These are phyloP conservation scores for Tremellales sp. DNA, from an alignment of 1,284 basidiomycete genomes.

Conservation along the genomic window DNA sequence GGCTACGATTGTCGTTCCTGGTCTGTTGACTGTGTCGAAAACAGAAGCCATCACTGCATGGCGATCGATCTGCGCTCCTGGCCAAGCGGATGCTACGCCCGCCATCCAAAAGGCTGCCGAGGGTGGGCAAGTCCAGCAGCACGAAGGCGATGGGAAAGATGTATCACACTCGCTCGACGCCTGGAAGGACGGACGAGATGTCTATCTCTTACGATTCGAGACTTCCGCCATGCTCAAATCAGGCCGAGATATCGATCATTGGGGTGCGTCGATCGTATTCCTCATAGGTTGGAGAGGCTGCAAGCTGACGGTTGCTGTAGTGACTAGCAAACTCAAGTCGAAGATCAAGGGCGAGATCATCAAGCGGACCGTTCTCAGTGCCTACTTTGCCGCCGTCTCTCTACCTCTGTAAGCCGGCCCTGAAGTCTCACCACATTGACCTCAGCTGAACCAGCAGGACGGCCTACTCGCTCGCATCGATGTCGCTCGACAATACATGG, in stretches of 20 bases:
- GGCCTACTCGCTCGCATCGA: conserved; percentile 42
- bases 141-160: not conserved
- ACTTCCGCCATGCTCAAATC: conserved; percentile 49
- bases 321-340: conserved; percentile 42
- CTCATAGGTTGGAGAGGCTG: not conserved
- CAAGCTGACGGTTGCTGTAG: conserved; percentile 4
- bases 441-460: conserved; percentile 21
- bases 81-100: conserved; percentile 9
- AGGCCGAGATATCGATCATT: conserved; percentile 49
- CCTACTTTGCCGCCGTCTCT: conserved; percentile 55
- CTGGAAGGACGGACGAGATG: conserved; percentile 47
- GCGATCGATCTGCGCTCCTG: conserved; percentile 33
- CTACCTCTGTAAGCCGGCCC: conserved; percentile 48
- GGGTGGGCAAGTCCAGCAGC: not conserved
- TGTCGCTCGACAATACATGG: conserved; percentile 49
- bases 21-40: conserved; percentile 48
- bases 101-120: conserved; percentile 10
- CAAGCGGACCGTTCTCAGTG: conserved; percentile 54
- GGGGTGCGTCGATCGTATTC: conserved; percentile 45
- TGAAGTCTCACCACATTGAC: not conserved
- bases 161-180: conserved; percentile 5
- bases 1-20: conserved; percentile 52
- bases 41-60: conserved; percentile 50
- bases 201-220: conserved; percentile 49
- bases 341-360: conserved; percentile 52